Evolutionary conservation across 345 rosid genomes (phyloP).

Genomic region (Lepidium africanum): DNA sequence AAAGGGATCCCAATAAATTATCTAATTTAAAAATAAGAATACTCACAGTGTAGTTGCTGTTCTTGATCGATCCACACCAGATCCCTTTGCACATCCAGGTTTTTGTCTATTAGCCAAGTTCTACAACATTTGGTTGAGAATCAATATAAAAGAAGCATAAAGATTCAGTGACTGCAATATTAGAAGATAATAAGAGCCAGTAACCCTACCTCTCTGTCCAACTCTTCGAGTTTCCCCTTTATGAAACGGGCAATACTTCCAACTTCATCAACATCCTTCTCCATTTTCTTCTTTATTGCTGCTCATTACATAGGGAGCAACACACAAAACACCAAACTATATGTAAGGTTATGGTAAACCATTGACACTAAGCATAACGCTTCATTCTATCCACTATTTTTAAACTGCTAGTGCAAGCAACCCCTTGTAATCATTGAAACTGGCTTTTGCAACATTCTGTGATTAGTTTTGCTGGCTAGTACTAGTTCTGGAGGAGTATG

Average conservation of each 20-base stretch:
- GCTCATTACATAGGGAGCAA: constrained; percentile 12
- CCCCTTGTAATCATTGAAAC: neutral
- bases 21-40: neutral
- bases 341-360: neutral
- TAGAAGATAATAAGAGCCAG: neutral
- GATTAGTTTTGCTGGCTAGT: neutral
- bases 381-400: neutral
- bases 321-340: constrained; percentile 8
- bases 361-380: neutral
- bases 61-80: constrained; percentile 82
- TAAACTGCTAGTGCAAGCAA: neutral
- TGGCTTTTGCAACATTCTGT: neutral
- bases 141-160: neutral
- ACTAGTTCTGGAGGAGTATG: neutral
- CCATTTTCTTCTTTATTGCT: constrained; percentile 90
- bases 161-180: neutral
- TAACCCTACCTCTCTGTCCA: constrained; percentile 60
- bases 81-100: constrained; percentile 87
- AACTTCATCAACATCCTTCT: constrained; percentile 88
- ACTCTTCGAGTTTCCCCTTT: constrained; percentile 66
- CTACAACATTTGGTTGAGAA: constrained; percentile 30
- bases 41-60: constrained; percentile 72
- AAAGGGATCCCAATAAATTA: neutral
- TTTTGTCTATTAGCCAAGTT: constrained; percentile 80
- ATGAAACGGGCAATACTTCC: constrained; percentile 71